phyloP scores from a whole-genome alignment of 768 basidiomycete genomes.

The Royoungia palumana region DNA sequence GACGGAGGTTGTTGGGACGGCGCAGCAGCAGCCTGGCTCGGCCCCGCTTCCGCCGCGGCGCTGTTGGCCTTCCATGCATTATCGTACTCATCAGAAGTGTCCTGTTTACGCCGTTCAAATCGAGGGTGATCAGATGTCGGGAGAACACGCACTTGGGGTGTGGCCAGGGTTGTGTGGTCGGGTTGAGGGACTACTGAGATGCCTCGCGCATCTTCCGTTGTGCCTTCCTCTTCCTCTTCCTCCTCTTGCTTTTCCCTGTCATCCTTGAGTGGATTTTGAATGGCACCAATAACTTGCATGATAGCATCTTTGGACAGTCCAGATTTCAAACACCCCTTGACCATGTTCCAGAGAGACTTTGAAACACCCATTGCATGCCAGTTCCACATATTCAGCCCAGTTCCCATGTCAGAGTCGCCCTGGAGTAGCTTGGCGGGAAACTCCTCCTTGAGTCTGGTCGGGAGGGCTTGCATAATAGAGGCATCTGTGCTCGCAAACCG shows the following conservation, averaged over 20 bases:
- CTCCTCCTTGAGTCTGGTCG: constrained; percentile 65
- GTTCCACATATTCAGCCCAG: constrained; percentile 63
- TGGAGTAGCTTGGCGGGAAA: constrained; percentile 65
- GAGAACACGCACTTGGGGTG: constrained; percentile 26
- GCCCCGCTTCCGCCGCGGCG: constrained; percentile 34
- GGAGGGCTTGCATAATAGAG: constrained; percentile 67
- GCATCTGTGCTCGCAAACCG: constrained; percentile 71
- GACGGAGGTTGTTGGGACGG: constrained; percentile 24
- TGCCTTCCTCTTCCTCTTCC: constrained; percentile 32
- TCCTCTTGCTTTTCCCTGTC: constrained; percentile 36
- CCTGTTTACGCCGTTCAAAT: constrained; percentile 28
- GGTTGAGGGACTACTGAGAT: constrained; percentile 20
- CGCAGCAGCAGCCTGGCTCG: constrained; percentile 20
- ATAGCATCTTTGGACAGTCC: constrained; percentile 64
- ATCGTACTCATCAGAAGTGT: constrained; percentile 50
- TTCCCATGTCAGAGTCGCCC: constrained; percentile 55
- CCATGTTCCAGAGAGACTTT: constrained; percentile 69
- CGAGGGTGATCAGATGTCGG: not conserved
- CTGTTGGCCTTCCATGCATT: constrained; percentile 64
- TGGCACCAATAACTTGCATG: constrained; percentile 52
- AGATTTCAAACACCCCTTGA: constrained; percentile 51
- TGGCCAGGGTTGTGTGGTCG: constrained; percentile 21
- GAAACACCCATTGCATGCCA: constrained; percentile 78
- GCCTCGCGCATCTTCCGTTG: constrained; percentile 30
- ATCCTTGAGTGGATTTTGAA: constrained; percentile 43